Evolutionary conservation across 495 filamentous ascomycete species (phyloP).

Genomic region (Talaromyces ruber): DNA sequence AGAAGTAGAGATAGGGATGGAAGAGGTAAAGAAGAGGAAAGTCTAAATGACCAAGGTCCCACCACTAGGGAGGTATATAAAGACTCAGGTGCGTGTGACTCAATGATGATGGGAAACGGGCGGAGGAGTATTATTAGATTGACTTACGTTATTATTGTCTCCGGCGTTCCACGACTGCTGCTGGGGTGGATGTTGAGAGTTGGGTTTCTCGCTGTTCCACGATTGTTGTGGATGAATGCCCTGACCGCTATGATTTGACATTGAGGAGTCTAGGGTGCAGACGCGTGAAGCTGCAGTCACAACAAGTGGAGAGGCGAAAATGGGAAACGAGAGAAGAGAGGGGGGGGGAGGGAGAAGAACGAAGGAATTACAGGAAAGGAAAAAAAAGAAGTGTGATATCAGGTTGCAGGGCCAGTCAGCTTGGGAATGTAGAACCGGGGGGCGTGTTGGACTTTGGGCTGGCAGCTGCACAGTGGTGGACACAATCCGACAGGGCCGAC

Average conservation of each 20-base stretch:
- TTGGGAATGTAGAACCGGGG: slow-evolving; percentile 8
- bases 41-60: slow-evolving; percentile 4
- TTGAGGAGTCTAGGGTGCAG: slow-evolving; percentile 6
- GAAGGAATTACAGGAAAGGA: slow-evolving; percentile 3
- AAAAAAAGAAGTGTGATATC: slow-evolving; percentile 6
- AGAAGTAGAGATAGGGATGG: slow-evolving; percentile 1
- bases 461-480: slow-evolving; percentile 6
- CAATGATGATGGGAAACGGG: not conserved
- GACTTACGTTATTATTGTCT: slow-evolving; percentile 5
- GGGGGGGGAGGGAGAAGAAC: slow-evolving; percentile 7
- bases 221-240: slow-evolving; percentile 7
- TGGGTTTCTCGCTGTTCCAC: slow-evolving; percentile 2
- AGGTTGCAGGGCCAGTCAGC: slow-evolving; percentile 6
- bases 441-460: slow-evolving; percentile 4
- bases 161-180: slow-evolving; percentile 2
- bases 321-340: not conserved
- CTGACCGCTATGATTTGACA: slow-evolving; percentile 7
- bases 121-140: not conserved
- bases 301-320: slow-evolving; percentile 6
- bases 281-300: slow-evolving; percentile 8
- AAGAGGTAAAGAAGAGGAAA: not conserved
- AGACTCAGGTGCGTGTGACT: not conserved
- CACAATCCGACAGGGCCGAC: slow-evolving; percentile 8
- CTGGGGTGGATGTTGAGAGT: not conserved
- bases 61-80: slow-evolving; percentile 2